Conservation (phyloP, 768 basidiomycete genomes). For the Mycena leptocephala region DNA sequence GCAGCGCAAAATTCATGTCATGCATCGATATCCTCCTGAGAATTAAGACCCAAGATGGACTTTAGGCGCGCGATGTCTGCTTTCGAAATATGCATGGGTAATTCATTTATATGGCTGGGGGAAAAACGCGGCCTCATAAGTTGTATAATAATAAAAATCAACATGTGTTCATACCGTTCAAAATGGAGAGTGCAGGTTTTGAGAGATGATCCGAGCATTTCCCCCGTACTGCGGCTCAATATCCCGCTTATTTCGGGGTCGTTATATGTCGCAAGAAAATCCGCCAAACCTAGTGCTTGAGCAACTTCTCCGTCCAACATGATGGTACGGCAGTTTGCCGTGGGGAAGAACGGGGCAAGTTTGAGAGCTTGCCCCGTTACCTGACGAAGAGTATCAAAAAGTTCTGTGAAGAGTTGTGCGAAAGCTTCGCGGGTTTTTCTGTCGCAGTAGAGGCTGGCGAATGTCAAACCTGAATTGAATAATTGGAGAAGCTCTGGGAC, state of each 20-base stretch:
- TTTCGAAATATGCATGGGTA: constrained; percentile 19
- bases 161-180: not conserved
- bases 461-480: constrained; percentile 34
- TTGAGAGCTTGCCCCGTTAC: constrained; percentile 30
- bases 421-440: constrained; percentile 29
- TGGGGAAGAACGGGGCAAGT: constrained; percentile 31
- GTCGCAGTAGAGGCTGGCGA: constrained; percentile 39
- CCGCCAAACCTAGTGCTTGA: constrained; percentile 9
- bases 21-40: constrained; percentile 28
- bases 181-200: constrained; percentile 10
- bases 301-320: constrained; percentile 20
- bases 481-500: not conserved
- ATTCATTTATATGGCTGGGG: constrained; percentile 40
- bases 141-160: not conserved
- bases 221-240: not conserved
- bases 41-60: constrained; percentile 17
- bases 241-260: not conserved
- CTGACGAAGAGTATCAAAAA: constrained; percentile 25
- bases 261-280: constrained; percentile 10
- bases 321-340: constrained; percentile 16
- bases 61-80: constrained; percentile 30
- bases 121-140: not conserved
- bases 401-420: constrained; percentile 26
- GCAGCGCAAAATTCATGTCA: constrained; percentile 36
- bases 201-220: not conserved